Base-by-base conservation (phyloP, 2,329 filamentous ascomycete species). In the Aspergillus sp. region DNA sequence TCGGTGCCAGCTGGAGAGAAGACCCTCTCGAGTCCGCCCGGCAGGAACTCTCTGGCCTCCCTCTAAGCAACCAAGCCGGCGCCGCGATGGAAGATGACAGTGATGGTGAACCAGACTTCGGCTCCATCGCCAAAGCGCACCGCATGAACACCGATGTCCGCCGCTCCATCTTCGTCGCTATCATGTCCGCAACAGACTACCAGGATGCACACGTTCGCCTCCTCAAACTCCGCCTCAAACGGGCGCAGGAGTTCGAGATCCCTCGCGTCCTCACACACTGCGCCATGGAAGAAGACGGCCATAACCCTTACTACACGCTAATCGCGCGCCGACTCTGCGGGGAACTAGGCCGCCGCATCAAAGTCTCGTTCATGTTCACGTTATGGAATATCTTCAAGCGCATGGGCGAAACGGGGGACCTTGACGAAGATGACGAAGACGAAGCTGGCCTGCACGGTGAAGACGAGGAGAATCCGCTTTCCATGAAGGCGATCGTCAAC, bases 231-330 rank as follows among this genome's bases (percentile, higher is more conserved):
- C 87, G 87, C 37, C 82, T 99, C 47, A 97, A 95, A 76, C 90
- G 88, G 65, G 85, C 90, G 17, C 92, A 97, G 68, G 88, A 95
- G 64, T 83, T 88, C 22, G 93, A 98, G 71, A 89, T 98, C 33
- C 88, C 93, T 0, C 86, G 89, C 52, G 93, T 99, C 17, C 80
- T 99, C 27, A 83, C 97, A 8, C 92, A 95, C 65, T 97, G 93
- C 70, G 88, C 88, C 1, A 90, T 90, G 44, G 88, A 89, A 3
- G 95, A 98, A 75, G 81, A 88, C 56, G 81, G 82, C 0, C 96
- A 97, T 75, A 99, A 99, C 68, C 90, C 90, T 0, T 99, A 96
- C 77, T 99, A 99, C 71, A 90, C 90, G 0, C 80, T 96, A 1
- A 87, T 99, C 39, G 92, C 91, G 9, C 85, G 85, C 48, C 87